phyloP scores from a whole-genome alignment of 2,329 filamentous ascomycete species.

The Hymenoscyphus linearis region DNA sequence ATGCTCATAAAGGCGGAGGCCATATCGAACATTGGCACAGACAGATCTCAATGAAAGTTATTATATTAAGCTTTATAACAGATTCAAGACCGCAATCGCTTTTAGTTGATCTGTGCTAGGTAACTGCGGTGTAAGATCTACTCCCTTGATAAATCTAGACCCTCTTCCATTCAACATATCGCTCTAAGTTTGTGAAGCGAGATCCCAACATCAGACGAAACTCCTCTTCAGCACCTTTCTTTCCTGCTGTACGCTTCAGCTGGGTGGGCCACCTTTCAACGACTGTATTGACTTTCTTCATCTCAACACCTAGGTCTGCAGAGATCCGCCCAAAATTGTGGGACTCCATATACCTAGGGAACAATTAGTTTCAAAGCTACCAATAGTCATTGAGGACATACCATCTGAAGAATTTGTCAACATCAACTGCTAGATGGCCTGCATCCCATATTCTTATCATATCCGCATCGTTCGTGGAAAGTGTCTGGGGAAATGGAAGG shows the following conservation, averaged over 20 bases:
- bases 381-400: slow-evolving; percentile 1
- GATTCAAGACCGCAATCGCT: too few species aligned
- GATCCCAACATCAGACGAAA: slow-evolving; percentile 24
- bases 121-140: neutral
- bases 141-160: neutral
- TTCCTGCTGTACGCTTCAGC: slow-evolving; percentile 19
- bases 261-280: slow-evolving; percentile 33
- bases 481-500: slow-evolving; percentile 5
- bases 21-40: too few species aligned
- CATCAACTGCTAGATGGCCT: slow-evolving; percentile 5
- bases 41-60: too few species aligned
- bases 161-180: slow-evolving; percentile 31
- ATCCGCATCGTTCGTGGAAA: slow-evolving; percentile 1
- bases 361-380: neutral
- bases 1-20: too few species aligned
- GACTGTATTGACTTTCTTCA: slow-evolving; percentile 32
- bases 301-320: slow-evolving; percentile 14
- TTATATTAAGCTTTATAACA: too few species aligned
- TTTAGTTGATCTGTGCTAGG: neutral
- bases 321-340: slow-evolving; percentile 3
- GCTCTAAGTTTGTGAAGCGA: slow-evolving; percentile 16
- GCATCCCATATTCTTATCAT: slow-evolving; percentile 2
- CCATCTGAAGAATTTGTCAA: slow-evolving; percentile 17
- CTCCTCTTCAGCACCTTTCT: slow-evolving; percentile 20
- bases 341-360: neutral